Evolutionary conservation across 2,329 filamentous ascomycete genomes (phyloP), one percentile per base, ranked within the genome.

Genomic region (Diaporthe ilicicola): DNA sequence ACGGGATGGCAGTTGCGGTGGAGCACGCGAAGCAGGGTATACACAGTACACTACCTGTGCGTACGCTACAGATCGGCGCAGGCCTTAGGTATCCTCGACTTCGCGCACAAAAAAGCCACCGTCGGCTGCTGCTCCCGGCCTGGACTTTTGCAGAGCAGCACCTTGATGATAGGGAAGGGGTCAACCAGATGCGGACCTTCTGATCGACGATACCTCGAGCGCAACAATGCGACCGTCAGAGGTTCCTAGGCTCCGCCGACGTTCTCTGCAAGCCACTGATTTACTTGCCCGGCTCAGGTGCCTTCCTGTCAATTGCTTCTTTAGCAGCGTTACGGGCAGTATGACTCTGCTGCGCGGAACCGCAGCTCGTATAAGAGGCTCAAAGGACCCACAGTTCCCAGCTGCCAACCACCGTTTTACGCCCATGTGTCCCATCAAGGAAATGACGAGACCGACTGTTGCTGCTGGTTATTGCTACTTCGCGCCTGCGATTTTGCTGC

Each of bases 1-100:
- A 69, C 69, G 69, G 72, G 70, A 74, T 68, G 66, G 66, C 54
- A 69, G 66, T 62, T 69, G 66, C 67, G 48, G 46, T 34, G 59
- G 59, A 19, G 59, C 42, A 62, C 19, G 9, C 19, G 6, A 8
- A 19, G 29, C 2, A 13, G 12, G 7, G 59, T 32, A 48, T 12
- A 24, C 7, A 5, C 3, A n/a, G 34, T 12, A 24, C 7, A 5
- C 3, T 62, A 62, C 56, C 4, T 27, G 4, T 9, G 10, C 4
- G 1, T 34, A 1, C 19, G 0, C n/a, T 3, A 1, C 4, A 4
- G 6, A 5, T 2, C 13, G n/a, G 2, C 13, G 2, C 0, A 1
- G 9, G 2, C 2, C 8, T 3, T 1, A 27, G 8, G 65, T 67
- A 56, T 1, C 22, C 3, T 48, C 27, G 27, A 67, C 65, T 32